Evolutionary conservation across 2,329 filamentous ascomycete species (phyloP).

Genomic region (Venturia pyrina): DNA sequence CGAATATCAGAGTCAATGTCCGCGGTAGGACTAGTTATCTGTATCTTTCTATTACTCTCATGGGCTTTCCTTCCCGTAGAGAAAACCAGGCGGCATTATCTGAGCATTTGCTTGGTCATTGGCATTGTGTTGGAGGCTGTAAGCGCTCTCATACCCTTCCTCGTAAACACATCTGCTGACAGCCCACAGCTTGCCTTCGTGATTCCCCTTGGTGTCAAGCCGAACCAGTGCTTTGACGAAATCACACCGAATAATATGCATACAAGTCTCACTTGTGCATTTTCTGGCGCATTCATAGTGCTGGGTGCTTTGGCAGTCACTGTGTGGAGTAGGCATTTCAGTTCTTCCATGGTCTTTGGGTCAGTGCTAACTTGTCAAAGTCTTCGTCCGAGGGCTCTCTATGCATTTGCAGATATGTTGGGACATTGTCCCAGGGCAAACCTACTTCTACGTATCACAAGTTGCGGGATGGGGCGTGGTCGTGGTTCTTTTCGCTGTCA

Average conservation of each 20-base stretch:
- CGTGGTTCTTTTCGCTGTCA: constrained; percentile 61
- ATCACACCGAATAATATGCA: constrained; percentile 95
- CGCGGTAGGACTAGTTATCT: constrained; percentile 60
- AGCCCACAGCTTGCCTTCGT: constrained; percentile 69
- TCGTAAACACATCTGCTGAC: not conserved
- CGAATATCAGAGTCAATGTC: constrained; percentile 72
- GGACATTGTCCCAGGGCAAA: constrained; percentile 80
- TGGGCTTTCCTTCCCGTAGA: constrained; percentile 75
- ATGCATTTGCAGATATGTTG: constrained; percentile 97
- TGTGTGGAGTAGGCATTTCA: constrained; percentile 57
- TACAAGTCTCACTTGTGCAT: constrained; percentile 69
- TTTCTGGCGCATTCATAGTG: constrained; percentile 77
- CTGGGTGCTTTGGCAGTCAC: constrained; percentile 76
- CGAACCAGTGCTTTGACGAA: constrained; percentile 72
- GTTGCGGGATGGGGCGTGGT: constrained; percentile 77
- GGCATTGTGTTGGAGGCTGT: constrained; percentile 72
- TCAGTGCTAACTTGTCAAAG: constrained; percentile 21
- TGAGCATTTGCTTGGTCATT: constrained; percentile 76
- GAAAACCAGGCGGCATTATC: constrained; percentile 84
- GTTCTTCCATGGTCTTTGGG: not conserved
- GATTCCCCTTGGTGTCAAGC: constrained; percentile 68
- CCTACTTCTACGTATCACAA: constrained; percentile 82
- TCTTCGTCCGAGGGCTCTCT: constrained; percentile 79
- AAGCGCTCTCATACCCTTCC: constrained; percentile 28
- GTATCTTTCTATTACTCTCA: constrained; percentile 66